phyloP scores from a whole-genome alignment of 345 rosid genomes.

The Ricinus communis region DNA sequence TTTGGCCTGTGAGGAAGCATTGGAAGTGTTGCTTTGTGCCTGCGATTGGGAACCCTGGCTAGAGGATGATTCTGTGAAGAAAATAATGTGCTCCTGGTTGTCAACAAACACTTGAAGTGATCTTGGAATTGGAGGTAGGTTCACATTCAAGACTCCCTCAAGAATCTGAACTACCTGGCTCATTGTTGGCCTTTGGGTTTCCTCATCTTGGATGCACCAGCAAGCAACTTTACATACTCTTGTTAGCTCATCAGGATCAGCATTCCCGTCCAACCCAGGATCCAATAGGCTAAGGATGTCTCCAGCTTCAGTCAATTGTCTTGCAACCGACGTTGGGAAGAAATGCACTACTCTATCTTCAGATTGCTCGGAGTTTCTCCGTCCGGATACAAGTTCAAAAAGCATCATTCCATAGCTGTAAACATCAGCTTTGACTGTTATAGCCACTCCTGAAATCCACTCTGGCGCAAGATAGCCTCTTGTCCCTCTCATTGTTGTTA shows the following conservation, averaged over 20 bases:
- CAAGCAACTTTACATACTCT: slow-evolving; percentile 67
- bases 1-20: slow-evolving; percentile 31
- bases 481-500: slow-evolving; percentile 84
- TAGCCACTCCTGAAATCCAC: slow-evolving; percentile 85
- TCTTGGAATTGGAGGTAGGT: slow-evolving; percentile 58
- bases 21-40: slow-evolving; percentile 29
- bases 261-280: slow-evolving; percentile 40
- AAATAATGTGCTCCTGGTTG: slow-evolving; percentile 35
- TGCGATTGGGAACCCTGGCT: slow-evolving; percentile 42
- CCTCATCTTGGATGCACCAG: slow-evolving; percentile 93
- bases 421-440: slow-evolving; percentile 81
- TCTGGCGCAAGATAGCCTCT: slow-evolving; percentile 91
- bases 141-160: slow-evolving; percentile 65
- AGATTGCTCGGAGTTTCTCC: slow-evolving; percentile 60
- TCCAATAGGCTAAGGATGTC: slow-evolving; percentile 56
- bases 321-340: slow-evolving; percentile 68
- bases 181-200: slow-evolving; percentile 68
- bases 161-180: slow-evolving; percentile 84
- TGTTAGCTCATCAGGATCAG: slow-evolving; percentile 57
- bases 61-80: slow-evolving; percentile 50
- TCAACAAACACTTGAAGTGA: slow-evolving; percentile 48
- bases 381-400: slow-evolving; percentile 73
- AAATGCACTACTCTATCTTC: slow-evolving; percentile 47
- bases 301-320: slow-evolving; percentile 40
- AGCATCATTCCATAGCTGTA: slow-evolving; percentile 94